These are phyloP conservation scores for Coemansia sp. DNA, from an alignment of 192 early-diverging fungal genomes.

Conservation along the genomic window DNA sequence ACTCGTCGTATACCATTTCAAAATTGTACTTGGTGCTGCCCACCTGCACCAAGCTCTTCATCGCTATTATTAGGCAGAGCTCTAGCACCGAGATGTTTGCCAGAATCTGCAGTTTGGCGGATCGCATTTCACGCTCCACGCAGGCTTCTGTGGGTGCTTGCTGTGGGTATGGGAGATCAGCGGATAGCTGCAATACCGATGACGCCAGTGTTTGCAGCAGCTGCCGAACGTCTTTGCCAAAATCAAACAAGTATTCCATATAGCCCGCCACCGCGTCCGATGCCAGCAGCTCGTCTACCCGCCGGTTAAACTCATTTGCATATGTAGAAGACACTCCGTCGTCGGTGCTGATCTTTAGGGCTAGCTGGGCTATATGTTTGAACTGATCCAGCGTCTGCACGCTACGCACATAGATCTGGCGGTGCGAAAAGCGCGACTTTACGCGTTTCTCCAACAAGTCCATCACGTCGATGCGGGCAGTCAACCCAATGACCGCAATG, in stretches of 20 bases:
- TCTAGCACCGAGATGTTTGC: slow-evolving; percentile 73
- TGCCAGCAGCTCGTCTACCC: slow-evolving; percentile 23
- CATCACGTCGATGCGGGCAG: slow-evolving; percentile 75
- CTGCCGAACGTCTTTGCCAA: slow-evolving; percentile 40
- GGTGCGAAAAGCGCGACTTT: slow-evolving; percentile 90
- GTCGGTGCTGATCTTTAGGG: slow-evolving; percentile 36
- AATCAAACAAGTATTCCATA: slow-evolving; percentile 23
- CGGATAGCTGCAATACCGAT: slow-evolving; percentile 15
- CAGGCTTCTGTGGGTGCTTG: slow-evolving; percentile 36
- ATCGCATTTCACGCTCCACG: slow-evolving; percentile 11
- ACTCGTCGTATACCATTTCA: slow-evolving; percentile 93
- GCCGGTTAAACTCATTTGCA: slow-evolving; percentile 52
- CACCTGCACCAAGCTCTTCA: slow-evolving; percentile 66
- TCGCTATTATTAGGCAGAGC: slow-evolving; percentile 73
- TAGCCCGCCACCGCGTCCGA: slow-evolving; percentile 9
- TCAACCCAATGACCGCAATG: slow-evolving; percentile 83
- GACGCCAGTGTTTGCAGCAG: slow-evolving; percentile 20
- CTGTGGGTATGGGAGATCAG: slow-evolving; percentile 2
- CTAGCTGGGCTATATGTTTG: slow-evolving; percentile 53
- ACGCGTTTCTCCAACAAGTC: slow-evolving; percentile 91
- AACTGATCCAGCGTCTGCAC: slow-evolving; percentile 59
- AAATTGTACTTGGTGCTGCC: slow-evolving; percentile 81
- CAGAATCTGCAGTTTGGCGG: slow-evolving; percentile 37
- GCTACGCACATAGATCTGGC: slow-evolving; percentile 71
- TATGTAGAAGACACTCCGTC: slow-evolving; percentile 18